Percentiles rank a stretch among this genome's conserved stretches.
phyloP scores from a whole-genome alignment of 83 land plant species.

The Larix sibirica region DNA sequence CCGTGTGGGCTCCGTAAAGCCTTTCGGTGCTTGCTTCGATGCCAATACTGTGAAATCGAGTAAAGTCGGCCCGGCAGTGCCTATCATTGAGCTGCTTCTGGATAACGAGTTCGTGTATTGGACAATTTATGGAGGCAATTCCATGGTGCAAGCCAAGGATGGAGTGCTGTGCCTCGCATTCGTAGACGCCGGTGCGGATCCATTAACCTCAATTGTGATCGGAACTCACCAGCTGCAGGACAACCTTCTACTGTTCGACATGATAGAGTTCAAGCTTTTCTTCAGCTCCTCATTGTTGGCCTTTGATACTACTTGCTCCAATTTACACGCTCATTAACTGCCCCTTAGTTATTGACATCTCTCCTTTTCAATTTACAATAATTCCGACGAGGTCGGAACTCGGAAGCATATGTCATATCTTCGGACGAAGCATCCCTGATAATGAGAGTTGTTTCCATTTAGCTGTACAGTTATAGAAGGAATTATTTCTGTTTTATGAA shows the following conservation, averaged over 20 bases:
- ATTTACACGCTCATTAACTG: no score
- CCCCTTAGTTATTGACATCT: no score
- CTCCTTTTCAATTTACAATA: no score
- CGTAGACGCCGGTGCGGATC: slow-evolving; percentile 28
- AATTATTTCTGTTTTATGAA: no score
- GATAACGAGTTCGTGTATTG: slow-evolving; percentile 52
- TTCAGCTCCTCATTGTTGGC: slow-evolving; percentile 51
- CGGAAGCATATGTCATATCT: no score
- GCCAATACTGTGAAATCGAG: background rate
- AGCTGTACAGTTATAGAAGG: no score
- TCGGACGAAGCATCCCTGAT: no score
- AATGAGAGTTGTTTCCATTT: no score
- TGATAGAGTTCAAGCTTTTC: slow-evolving; percentile 40
- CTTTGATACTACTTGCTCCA: slow-evolving; percentile 31
- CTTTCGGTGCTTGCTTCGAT: slow-evolving; percentile 43
- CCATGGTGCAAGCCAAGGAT: slow-evolving; percentile 37
- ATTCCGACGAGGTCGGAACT: no score
- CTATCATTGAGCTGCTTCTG: slow-evolving; percentile 41
- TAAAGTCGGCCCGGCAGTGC: slow-evolving; percentile 35
- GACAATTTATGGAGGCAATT: slow-evolving; percentile 47
- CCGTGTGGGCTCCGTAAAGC: slow-evolving; percentile 31
- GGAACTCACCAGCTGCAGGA: slow-evolving; percentile 64
- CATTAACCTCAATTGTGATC: slow-evolving; percentile 36
- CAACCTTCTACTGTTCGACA: slow-evolving; percentile 57
- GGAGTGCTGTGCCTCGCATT: slow-evolving; percentile 55